These are phyloP conservation scores for Acacia pycnantha DNA, from an alignment of 331 rosid genomes.

Conservation along the genomic window DNA sequence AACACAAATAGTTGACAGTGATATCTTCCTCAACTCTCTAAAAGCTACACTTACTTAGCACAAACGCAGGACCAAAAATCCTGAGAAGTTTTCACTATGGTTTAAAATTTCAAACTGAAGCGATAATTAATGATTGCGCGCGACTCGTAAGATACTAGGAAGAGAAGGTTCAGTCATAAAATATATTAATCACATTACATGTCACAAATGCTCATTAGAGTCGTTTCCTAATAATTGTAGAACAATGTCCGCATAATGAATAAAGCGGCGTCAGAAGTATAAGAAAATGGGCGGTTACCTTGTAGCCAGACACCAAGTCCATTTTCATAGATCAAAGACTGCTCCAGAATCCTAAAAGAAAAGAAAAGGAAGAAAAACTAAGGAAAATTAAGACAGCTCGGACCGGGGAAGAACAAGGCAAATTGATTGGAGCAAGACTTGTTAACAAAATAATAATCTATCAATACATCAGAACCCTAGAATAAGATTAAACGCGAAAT, in stretches of 20 bases:
- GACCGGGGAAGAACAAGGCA: neutral
- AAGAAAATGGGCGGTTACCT: constrained; percentile 43
- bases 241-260: neutral
- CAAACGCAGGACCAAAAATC: neutral
- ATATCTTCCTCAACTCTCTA: neutral
- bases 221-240: neutral
- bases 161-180: neutral
- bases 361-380: neutral
- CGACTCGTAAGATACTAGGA: neutral
- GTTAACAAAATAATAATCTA: neutral
- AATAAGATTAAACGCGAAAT: neutral
- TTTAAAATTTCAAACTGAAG: neutral
- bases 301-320: constrained; percentile 97
- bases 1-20: neutral
- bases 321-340: constrained; percentile 39
- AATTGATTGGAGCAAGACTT: constrained; percentile 15
- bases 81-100: neutral
- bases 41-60: neutral
- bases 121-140: neutral
- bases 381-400: neutral
- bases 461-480: constrained; percentile 27
- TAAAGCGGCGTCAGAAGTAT: neutral
- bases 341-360: constrained; percentile 26
- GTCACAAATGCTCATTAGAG: neutral
- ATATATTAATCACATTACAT: neutral